Base-by-base conservation (phyloP, 257 asterid species). In the Dorcoceras hygrometricum region DNA sequence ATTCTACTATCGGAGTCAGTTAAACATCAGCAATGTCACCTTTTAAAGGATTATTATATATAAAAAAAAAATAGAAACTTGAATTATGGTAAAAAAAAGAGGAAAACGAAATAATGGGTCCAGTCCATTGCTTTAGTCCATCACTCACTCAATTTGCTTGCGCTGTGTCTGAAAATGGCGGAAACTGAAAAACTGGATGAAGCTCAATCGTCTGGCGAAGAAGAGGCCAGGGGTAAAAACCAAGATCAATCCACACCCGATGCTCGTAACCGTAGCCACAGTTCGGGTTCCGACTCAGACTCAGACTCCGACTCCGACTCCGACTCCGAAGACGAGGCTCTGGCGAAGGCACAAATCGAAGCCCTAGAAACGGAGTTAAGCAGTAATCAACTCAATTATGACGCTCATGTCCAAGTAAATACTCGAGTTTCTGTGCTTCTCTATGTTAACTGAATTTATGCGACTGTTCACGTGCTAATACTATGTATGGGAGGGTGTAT, bases 361-460 rank as follows among this genome's bases (percentile, higher is more conserved):
- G 75, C 89, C 62, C 83, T 94, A 14, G 89, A 90, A 82, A 18
- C 81, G 9, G 77, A 72, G 69, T 84, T 94, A 32, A 51, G 66
- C 63, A 74, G 19, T 10, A 86, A 88, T 65, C 87, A 92, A 20
- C 81, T 83, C 76, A 76, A 94, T 76, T 94, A 94, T 79, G 90
- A 85, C 46, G 48, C 89, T 67, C 87, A 88, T 73, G 88, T 85
- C 70, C 91, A 94, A 77, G 99, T 90, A 84, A 63, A 54, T 65
- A 10, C 55, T n/a, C 67, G 23, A 6, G 27, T 25, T 69, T 58
- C 7, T 26, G 31, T 46, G 8, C 51, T 54, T 66, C 23, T 24
- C 10, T 46, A 8, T 43, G 63, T 23, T n/a, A 57, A 34, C 39
- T 34, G 63, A 55, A 25, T 31, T 55, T 32, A 43, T 29, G 8